phyloP scores from a whole-genome alignment of 2,329 filamentous ascomycete species.

The Dactylellina drechsleri region DNA sequence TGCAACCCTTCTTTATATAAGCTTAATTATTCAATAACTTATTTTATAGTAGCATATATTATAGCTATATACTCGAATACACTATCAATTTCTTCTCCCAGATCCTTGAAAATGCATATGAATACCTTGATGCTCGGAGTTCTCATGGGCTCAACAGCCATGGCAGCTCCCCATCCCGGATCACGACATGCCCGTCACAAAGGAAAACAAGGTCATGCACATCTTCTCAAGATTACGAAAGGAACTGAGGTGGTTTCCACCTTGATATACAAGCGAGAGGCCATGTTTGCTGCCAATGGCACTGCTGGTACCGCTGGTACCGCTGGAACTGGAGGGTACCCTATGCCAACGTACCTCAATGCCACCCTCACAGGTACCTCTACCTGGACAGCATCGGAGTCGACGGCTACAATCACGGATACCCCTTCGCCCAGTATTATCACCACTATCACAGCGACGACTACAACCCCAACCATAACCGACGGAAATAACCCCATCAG shows the following conservation, averaged over 20 bases:
- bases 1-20: too few species aligned
- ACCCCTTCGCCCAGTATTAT: too few species aligned
- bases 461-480: too few species aligned
- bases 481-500: too few species aligned
- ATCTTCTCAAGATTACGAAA: conserved; percentile 14
- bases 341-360: neutral
- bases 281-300: conserved; percentile 14
- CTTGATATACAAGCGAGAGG: conserved; percentile 8
- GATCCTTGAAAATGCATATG: neutral
- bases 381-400: neutral
- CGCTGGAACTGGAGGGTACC: conserved; percentile 16
- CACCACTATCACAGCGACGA: too few species aligned
- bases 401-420: too few species aligned
- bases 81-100: too few species aligned
- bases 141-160: neutral
- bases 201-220: neutral
- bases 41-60: too few species aligned
- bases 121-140: neutral
- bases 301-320: conserved; percentile 3
- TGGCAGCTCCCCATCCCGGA: too few species aligned
- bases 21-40: too few species aligned
- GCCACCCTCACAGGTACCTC: neutral
- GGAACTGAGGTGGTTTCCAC: neutral
- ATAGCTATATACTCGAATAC: too few species aligned
- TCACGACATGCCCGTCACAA: too few species aligned